Evolutionary conservation across 2,329 filamentous ascomycete species (phyloP), one percentile per base, ranked within the genome.

Genomic region (Penicillium janthinellum): DNA sequence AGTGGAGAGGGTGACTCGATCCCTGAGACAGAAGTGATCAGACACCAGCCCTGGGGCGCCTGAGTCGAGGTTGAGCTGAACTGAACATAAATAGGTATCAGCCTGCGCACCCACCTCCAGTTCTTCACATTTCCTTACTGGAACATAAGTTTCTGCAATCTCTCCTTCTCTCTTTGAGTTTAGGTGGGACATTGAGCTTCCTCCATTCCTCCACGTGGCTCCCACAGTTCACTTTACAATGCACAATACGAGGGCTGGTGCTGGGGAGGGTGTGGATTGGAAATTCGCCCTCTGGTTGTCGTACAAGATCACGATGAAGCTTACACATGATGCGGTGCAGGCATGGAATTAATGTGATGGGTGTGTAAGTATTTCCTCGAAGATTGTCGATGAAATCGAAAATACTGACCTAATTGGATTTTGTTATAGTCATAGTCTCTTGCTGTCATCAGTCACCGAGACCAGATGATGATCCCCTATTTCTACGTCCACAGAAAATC

Each of bases 271-370:
- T 15, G 50, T 42, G 50, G 50, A 64, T 50, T 50, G 64, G 28
- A 61, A 61, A 50, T 60, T 66, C 20, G 31, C 59, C 14, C 15
- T 61, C 15, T 66, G 64, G 64, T 37, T 66, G 34, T 61, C 64
- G 5, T 66, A 57, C 31, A 62, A 64, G 45, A 64, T 66, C 20
- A 53, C 35, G 2, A 49, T 41, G 44, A 62, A 61, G 39, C 58
- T 66, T 31, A 39, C 52, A 3, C 31, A 45, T 25, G 34, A 61
- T 20, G 41, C 55, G 25, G 25, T 55, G 17, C 39, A 37, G 17
- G 54, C 54, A 5, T 49, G 42, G 28, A 17, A 17, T 37, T 54
- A 42, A 20, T 12, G 15, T 45, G 14, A 45, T 54, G 17, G 10
- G n/a, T 44, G 14, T 14, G 37, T 34, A 4, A 34, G 4, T 48